Evolutionary conservation across 768 basidiomycete species (phyloP).

Genomic region (Lactarius sp.): DNA sequence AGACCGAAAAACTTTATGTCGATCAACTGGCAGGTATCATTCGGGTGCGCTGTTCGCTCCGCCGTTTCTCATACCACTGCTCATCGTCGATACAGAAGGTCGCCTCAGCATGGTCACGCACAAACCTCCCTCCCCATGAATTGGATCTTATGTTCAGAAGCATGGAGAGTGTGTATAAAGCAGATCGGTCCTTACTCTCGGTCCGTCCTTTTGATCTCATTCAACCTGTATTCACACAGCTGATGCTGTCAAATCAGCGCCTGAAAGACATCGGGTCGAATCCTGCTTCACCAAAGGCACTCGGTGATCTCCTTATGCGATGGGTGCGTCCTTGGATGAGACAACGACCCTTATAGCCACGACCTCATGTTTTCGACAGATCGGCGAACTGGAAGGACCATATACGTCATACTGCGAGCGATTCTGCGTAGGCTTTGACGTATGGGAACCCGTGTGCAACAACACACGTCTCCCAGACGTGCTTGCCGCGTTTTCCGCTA

Average conservation of each 20-base stretch:
- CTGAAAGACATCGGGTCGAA: conserved; percentile 90
- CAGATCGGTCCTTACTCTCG: conserved; percentile 73
- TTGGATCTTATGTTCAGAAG: conserved; percentile 93
- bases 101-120: conserved; percentile 95
- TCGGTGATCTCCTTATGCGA: conserved; percentile 94
- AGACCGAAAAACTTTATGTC: conserved; percentile 90
- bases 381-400: conserved; percentile 84
- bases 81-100: conserved; percentile 59
- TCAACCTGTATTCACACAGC: conserved; percentile 15
- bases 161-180: conserved; percentile 89
- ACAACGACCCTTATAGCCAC: not conserved
- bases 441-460: conserved; percentile 71
- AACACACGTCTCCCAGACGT: conserved; percentile 69
- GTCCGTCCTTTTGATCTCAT: conserved; percentile 40
- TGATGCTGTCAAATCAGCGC: conserved; percentile 48
- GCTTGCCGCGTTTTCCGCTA: conserved; percentile 61
- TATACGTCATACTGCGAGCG: conserved; percentile 77
- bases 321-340: conserved; percentile 61
- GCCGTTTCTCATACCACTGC: not conserved
- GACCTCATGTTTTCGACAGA: conserved; percentile 44
- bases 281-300: conserved; percentile 87
- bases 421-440: conserved; percentile 74
- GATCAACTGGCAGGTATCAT: conserved; percentile 88
- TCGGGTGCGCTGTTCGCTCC: conserved; percentile 51
- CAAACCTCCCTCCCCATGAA: conserved; percentile 88